Conservation (phyloP, 2,329 filamentous ascomycete species). For the Colletotrichum spinosum region DNA sequence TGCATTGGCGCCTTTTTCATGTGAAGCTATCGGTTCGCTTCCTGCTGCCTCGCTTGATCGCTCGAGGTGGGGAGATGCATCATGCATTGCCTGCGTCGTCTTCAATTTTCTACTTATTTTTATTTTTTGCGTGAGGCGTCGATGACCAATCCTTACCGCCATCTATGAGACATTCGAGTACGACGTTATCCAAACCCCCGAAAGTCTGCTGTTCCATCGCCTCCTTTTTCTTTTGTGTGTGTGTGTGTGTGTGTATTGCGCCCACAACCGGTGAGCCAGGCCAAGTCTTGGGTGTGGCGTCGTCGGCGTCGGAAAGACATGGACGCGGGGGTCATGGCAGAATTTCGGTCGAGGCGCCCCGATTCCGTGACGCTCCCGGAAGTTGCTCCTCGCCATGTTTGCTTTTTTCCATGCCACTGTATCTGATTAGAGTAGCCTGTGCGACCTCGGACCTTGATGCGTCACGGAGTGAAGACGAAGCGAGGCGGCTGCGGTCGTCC, state of each 20-base stretch:
- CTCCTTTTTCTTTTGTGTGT: neutral
- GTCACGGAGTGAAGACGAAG: neutral
- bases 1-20: slow-evolving; percentile 10
- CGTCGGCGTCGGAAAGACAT: neutral
- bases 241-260: neutral
- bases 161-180: neutral
- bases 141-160: neutral
- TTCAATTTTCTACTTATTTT: neutral
- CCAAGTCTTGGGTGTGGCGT: neutral
- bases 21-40: slow-evolving; percentile 13
- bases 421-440: neutral
- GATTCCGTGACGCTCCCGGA: slow-evolving; percentile 6
- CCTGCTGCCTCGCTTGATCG: neutral
- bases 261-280: too few species aligned
- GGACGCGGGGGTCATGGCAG: neutral
- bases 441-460: slow-evolving; percentile 9
- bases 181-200: slow-evolving; percentile 6
- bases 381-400: neutral
- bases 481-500: neutral
- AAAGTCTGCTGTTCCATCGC: neutral
- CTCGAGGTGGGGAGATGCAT: too few species aligned
- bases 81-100: neutral
- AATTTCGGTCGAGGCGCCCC: neutral
- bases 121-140: slow-evolving; percentile 1
- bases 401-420: neutral